phyloP scores from a whole-genome alignment of 768 basidiomycete species.

The Collybiopsis confluens region DNA sequence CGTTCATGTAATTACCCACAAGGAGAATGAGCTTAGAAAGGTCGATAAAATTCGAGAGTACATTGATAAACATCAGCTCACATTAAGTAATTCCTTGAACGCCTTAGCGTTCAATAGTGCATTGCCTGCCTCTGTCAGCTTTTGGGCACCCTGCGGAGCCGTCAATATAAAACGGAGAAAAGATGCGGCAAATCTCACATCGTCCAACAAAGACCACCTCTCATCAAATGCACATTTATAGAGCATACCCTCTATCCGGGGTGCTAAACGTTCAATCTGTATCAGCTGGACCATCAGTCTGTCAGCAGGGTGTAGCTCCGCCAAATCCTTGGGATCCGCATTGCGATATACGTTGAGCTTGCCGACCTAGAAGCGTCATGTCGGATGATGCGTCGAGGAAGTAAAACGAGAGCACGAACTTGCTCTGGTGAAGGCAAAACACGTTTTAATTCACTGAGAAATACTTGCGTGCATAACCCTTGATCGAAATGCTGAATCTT shows the following conservation, averaged over 20 bases:
- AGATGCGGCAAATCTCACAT: slow-evolving; percentile 42
- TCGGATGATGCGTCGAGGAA: not conserved
- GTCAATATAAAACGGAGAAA: not conserved
- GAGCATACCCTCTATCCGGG: slow-evolving; percentile 94
- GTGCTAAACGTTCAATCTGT: slow-evolving; percentile 83
- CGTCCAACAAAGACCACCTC: slow-evolving; percentile 74
- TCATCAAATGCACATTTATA: slow-evolving; percentile 89
- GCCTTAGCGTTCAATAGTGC: slow-evolving; percentile 75
- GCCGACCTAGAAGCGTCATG: slow-evolving; percentile 49
- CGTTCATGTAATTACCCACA: slow-evolving; percentile 98
- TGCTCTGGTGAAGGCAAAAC: slow-evolving; percentile 91
- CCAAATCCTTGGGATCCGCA: slow-evolving; percentile 81
- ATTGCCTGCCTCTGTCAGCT: slow-evolving; percentile 77
- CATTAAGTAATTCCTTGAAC: slow-evolving; percentile 89
- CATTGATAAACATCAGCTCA: slow-evolving; percentile 26
- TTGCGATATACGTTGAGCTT: slow-evolving; percentile 89
- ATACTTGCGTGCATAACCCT: slow-evolving; percentile 81
- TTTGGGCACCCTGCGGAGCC: slow-evolving; percentile 63
- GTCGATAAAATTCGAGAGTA: not conserved
- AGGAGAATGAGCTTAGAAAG: slow-evolving; percentile 74
- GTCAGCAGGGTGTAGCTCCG: slow-evolving; percentile 88
- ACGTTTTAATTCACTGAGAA: slow-evolving; percentile 83
- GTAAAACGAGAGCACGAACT: slow-evolving; percentile 33
- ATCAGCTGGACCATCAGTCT: slow-evolving; percentile 96
- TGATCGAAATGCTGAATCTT: slow-evolving; percentile 86